These are phyloP conservation scores for Perilla frutescens DNA, from an alignment of 257 asterid species.

Conservation along the genomic window DNA sequence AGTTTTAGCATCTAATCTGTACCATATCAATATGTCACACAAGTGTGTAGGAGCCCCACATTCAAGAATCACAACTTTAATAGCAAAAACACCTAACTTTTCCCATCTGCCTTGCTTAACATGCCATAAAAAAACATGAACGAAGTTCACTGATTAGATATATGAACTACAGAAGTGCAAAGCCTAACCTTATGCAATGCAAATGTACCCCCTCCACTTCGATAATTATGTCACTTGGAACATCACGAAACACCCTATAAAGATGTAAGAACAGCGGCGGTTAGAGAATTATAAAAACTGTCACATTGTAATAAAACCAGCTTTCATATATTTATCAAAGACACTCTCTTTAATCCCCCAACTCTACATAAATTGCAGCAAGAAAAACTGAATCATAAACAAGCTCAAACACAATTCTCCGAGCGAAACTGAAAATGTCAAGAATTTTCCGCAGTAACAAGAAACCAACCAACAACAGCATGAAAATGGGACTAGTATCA, in stretches of 20 bases:
- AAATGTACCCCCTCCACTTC: slow-evolving; percentile 81
- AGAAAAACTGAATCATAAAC: background rate
- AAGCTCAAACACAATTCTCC: too few relatives aligned
- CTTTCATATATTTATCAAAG: slow-evolving; percentile 2
- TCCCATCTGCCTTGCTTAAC: background rate
- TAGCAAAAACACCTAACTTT: background rate
- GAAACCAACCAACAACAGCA: background rate
- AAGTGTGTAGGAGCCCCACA: background rate
- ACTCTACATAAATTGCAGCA: slow-evolving; percentile 12
- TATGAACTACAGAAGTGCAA: slow-evolving; percentile 6
- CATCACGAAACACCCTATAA: slow-evolving; percentile 88
- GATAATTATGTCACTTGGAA: slow-evolving; percentile 86
- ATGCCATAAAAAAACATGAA: background rate
- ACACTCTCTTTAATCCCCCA: slow-evolving; percentile 9
- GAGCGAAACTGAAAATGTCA: too few relatives aligned
- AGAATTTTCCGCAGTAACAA: slow-evolving; percentile 7
- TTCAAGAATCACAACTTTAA: slow-evolving; percentile 2
- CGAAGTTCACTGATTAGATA: slow-evolving; percentile 1
- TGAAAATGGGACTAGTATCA: background rate
- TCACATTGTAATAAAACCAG: slow-evolving; percentile 15
- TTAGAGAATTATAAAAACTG: slow-evolving; percentile 27
- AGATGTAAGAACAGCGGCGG: slow-evolving; percentile 30
- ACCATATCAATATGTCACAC: background rate
- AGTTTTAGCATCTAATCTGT: background rate
- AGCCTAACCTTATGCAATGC: slow-evolving; percentile 79